Percentiles rank a stretch among this genome's conserved stretches.
These are phyloP conservation scores for Fusarium nanum DNA, from an alignment of 2,329 filamentous ascomycete species.

Conservation along the genomic window DNA sequence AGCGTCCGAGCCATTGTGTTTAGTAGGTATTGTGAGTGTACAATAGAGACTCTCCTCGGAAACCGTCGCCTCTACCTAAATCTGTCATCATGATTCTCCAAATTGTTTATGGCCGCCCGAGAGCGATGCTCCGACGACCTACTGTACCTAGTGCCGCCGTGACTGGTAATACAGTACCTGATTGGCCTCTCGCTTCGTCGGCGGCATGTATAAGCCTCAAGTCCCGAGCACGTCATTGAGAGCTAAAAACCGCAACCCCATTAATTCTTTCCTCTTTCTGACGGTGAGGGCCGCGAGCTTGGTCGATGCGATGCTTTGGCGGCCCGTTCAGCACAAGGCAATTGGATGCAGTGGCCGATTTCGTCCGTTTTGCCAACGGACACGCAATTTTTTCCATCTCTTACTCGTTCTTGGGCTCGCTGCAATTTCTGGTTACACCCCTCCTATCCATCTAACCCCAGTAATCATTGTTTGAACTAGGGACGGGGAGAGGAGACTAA, in stretches of 20 bases:
- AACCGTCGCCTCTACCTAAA: conserved; percentile 3
- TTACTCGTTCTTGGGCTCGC: conserved; percentile 26
- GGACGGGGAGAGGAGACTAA: conserved; percentile 31
- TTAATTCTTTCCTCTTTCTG: conserved; percentile 41
- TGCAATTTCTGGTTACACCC: conserved; percentile 19
- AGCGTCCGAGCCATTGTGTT: not conserved
- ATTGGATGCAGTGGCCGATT: conserved; percentile 38
- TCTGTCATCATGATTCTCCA: conserved; percentile 29
- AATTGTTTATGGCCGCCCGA: conserved; percentile 31
- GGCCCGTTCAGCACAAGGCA: conserved; percentile 13
- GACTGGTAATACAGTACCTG: conserved; percentile 19
- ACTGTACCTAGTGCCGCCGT: conserved; percentile 28
- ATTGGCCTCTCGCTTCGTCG: conserved; percentile 46
- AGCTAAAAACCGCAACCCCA: conserved; percentile 46
- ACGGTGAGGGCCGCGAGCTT: conserved; percentile 35
- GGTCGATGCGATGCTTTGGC: conserved; percentile 17
- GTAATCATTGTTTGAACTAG: conserved; percentile 30
- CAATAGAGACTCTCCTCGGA: conserved; percentile 1
- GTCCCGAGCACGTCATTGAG: conserved; percentile 52
- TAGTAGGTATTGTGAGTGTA: not conserved
- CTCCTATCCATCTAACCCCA: conserved; percentile 29
- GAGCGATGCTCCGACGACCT: conserved; percentile 46
- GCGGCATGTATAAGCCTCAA: conserved; percentile 49
- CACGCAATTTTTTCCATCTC: conserved; percentile 44
- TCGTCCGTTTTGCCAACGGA: conserved; percentile 39